phyloP scores from a whole-genome alignment of 2,329 filamentous ascomycete genomes.

The Talaromyces rugulosus region DNA sequence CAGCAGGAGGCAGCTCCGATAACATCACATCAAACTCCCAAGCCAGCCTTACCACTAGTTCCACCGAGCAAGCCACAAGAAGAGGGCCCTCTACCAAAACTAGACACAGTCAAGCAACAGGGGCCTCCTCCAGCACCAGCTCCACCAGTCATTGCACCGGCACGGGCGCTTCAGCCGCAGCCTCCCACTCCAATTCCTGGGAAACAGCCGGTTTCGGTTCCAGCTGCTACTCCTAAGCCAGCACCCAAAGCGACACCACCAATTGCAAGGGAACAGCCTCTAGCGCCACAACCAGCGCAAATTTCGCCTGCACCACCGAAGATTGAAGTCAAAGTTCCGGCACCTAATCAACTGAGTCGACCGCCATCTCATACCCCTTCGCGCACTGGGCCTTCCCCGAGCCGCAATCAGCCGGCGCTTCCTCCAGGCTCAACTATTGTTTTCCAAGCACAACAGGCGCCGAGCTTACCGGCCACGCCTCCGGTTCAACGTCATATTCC shows the following conservation, averaged over 20 bases:
- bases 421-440: slow-evolving; percentile 20
- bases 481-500: slow-evolving; percentile 11
- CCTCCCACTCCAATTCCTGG: slow-evolving; percentile 1
- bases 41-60: not conserved
- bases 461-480: slow-evolving; percentile 16
- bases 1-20: not conserved
- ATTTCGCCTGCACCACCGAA: slow-evolving; percentile 14
- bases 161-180: slow-evolving; percentile 3
- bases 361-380: slow-evolving; percentile 18
- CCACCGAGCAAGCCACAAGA: not conserved
- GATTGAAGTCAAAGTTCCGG: slow-evolving; percentile 12
- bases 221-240: slow-evolving; percentile 13
- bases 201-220: not conserved
- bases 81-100: not conserved
- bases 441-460: slow-evolving; percentile 22
- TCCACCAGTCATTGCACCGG: not conserved
- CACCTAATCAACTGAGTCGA: slow-evolving; percentile 14
- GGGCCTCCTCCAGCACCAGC: slow-evolving; percentile 8
- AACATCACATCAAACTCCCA: not conserved
- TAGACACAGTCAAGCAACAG: slow-evolving; percentile 9
- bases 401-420: slow-evolving; percentile 9
- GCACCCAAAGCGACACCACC: slow-evolving; percentile 15
- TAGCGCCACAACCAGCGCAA: slow-evolving; percentile 18
- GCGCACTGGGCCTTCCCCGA: slow-evolving; percentile 9
- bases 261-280: slow-evolving; percentile 17